Conservation (phyloP, 140 eudicot genomes). For the Erigeron philadelphicus region DNA sequence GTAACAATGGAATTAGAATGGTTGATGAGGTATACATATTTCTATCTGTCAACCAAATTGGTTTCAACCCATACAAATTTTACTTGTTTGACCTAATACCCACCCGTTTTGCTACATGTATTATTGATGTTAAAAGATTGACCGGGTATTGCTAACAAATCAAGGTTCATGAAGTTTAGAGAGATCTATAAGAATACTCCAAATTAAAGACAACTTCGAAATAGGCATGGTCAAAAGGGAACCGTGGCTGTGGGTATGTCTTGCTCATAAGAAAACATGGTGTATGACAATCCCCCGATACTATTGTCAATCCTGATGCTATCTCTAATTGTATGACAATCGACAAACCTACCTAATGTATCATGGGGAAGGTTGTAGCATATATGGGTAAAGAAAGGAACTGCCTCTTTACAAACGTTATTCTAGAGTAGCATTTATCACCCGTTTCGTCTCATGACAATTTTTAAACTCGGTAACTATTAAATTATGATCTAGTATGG, state of each 20-base stretch:
- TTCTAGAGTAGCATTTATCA: conserved; percentile 33
- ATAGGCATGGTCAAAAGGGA: conserved; percentile 94
- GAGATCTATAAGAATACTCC: conserved; percentile 84
- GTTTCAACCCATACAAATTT: neutral
- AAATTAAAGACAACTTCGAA: conserved; percentile 90
- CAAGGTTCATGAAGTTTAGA: conserved; percentile 86
- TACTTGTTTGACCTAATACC: neutral
- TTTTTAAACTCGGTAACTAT: neutral
- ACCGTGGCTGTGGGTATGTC: conserved; percentile 78
- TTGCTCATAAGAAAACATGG: conserved; percentile 88
- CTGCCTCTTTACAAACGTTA: conserved; percentile 94
- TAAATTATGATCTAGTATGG: no score
- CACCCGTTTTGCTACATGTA: neutral
- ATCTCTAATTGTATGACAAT: conserved; percentile 97
- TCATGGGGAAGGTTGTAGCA: conserved; percentile 97
- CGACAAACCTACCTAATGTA: conserved; percentile 91
- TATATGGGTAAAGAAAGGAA: conserved; percentile 99
- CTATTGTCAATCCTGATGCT: conserved; percentile 93
- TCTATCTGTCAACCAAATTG: neutral
- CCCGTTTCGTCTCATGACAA: neutral
- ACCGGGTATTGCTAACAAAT: conserved; percentile 69
- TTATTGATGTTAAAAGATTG: neutral
- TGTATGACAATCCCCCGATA: conserved; percentile 88
- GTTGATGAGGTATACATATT: conserved; percentile 62
- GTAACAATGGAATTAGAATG: conserved; percentile 92